A percentile compares a stretch with the other conserved stretches of the same genome.
phyloP scores from a whole-genome alignment of 495 filamentous ascomycete genomes.

The Clohesyomyces aquaticus region DNA sequence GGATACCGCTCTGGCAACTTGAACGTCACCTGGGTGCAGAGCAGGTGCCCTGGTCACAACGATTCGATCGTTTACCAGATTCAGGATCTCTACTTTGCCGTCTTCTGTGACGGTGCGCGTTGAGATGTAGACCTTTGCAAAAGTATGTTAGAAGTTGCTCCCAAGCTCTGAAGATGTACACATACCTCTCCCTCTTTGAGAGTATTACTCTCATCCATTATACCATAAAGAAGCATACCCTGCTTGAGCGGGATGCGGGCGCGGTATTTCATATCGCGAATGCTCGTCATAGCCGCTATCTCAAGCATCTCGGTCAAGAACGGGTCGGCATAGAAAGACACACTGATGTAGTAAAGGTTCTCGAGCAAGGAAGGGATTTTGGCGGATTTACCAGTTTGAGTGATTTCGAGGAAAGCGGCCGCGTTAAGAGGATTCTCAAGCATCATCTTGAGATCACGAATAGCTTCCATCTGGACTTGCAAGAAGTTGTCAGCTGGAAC shows the following conservation, averaged over 20 bases:
- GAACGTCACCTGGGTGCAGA: conserved; percentile 80
- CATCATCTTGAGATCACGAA: conserved; percentile 60
- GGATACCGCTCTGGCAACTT: conserved; percentile 59
- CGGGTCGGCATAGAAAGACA: conserved; percentile 65
- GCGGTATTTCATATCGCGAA: conserved; percentile 75
- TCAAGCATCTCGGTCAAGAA: conserved; percentile 71
- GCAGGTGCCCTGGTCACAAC: conserved; percentile 75
- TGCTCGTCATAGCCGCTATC: conserved; percentile 62
- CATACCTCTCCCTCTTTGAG: conserved; percentile 71
- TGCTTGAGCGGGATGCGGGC: conserved; percentile 69
- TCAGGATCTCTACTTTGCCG: background rate
- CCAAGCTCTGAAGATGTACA: conserved; percentile 32
- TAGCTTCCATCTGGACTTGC: conserved; percentile 59
- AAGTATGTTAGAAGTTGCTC: background rate
- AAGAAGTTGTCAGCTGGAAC: conserved; percentile 62
- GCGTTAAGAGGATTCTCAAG: conserved; percentile 60
- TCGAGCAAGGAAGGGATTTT: conserved; percentile 63
- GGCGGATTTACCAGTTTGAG: conserved; percentile 57
- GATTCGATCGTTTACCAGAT: conserved; percentile 36
- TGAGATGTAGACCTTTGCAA: background rate
- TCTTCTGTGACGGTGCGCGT: background rate
- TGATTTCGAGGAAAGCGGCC: conserved; percentile 61
- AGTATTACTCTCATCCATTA: conserved; percentile 79
- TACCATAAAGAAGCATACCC: conserved; percentile 74
- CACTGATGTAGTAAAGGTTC: conserved; percentile 53